phyloP scores from a whole-genome alignment of 2,329 filamentous ascomycete species.

The Penicillium olsonii region DNA sequence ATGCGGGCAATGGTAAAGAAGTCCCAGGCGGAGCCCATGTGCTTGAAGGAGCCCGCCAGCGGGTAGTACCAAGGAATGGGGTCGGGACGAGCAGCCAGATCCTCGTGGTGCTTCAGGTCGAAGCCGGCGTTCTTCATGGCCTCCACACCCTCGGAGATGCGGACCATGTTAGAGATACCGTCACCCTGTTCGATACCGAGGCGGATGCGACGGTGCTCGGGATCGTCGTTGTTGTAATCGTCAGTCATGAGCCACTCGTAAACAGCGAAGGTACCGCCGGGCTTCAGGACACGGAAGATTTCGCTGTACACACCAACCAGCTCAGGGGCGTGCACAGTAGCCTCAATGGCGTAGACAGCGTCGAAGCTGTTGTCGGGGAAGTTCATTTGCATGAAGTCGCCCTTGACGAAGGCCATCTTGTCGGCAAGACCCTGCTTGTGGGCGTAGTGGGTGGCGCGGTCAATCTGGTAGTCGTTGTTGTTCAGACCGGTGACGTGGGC shows the following conservation, averaged over 20 bases:
- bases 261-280: conserved; percentile 91
- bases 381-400: conserved; percentile 98
- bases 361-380: conserved; percentile 93
- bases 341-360: conserved; percentile 95
- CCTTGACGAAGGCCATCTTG: conserved; percentile 86
- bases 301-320: conserved; percentile 91
- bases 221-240: conserved; percentile 84
- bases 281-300: conserved; percentile 94
- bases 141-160: conserved; percentile 73
- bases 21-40: conserved; percentile 78
- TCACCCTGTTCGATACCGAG: conserved; percentile 94
- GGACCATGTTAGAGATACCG: conserved; percentile 97
- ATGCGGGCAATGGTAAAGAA: conserved; percentile 82
- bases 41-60: conserved; percentile 78
- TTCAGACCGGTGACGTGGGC: conserved; percentile 89
- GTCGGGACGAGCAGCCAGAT: conserved; percentile 77
- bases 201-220: conserved; percentile 83
- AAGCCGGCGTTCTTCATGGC: conserved; percentile 90
- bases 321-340: conserved; percentile 89
- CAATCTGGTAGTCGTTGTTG: conserved; percentile 99
- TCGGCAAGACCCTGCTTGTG: conserved; percentile 75
- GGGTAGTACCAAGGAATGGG: conserved; percentile 92
- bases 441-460: conserved; percentile 85
- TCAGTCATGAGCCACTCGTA: conserved; percentile 99
- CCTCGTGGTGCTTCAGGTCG: conserved; percentile 78